Conservation (phyloP, 140 eudicot species). For the Oenanthe javanica region DNA sequence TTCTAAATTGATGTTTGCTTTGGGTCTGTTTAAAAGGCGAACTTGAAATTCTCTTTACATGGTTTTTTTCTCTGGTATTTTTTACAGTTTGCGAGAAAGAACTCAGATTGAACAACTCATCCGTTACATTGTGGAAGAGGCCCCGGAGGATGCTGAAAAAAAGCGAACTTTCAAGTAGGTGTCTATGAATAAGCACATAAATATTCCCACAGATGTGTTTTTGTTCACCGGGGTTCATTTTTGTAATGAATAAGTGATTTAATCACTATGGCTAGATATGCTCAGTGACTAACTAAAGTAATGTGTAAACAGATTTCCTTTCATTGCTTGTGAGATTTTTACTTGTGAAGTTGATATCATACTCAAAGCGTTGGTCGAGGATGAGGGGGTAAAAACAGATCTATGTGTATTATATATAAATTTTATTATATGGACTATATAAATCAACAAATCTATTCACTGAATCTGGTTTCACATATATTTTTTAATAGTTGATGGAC, state of each 20-base stretch:
- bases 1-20: not conserved
- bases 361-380: conserved; percentile 87
- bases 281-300: not conserved
- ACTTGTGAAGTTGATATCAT: conserved; percentile 95
- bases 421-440: not conserved
- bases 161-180: conserved; percentile 80
- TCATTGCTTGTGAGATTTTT: conserved; percentile 89
- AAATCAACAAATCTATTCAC: not conserved
- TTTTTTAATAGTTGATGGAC: conserved; percentile 66
- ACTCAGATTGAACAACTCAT: conserved; percentile 68
- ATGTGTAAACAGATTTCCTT: conserved; percentile 62
- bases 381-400: conserved; percentile 68
- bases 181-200: conserved; percentile 11
- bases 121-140: conserved; percentile 79
- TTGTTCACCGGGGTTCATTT: conserved; percentile 5
- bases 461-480: conserved; percentile 12
- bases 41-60: not conserved
- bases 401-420: not conserved
- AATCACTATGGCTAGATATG: not conserved
- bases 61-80: not conserved
- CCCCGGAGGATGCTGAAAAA: conserved; percentile 80
- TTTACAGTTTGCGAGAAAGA: conserved; percentile 73
- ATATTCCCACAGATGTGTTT: conserved; percentile 15
- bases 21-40: not conserved
- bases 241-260: not conserved